phyloP scores from a whole-genome alignment of 2,329 filamentous ascomycete species.

The Alternaria triticimaculans region DNA sequence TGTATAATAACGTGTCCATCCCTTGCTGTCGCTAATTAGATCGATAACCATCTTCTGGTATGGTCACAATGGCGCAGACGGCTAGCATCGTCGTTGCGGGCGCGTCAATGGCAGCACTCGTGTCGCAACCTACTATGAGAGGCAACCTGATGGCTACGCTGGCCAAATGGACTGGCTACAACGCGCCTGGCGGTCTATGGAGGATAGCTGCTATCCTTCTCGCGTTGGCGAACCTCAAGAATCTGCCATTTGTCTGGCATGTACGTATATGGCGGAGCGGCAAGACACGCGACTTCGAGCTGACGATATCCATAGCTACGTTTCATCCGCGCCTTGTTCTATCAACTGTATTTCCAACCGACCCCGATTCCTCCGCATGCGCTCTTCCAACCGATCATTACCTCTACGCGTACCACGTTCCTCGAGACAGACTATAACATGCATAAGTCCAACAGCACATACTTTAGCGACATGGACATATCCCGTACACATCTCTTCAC shows the following conservation, averaged over 20 bases:
- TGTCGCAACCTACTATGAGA: conserved; percentile 29
- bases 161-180: conserved; percentile 36
- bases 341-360: conserved; percentile 56
- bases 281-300: neutral
- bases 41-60: neutral
- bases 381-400: conserved; percentile 75
- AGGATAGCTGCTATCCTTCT: conserved; percentile 43
- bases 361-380: conserved; percentile 61
- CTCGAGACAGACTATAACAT: conserved; percentile 87
- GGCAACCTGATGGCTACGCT: conserved; percentile 17
- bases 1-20: neutral
- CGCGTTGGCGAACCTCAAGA: conserved; percentile 70
- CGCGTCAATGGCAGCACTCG: conserved; percentile 31
- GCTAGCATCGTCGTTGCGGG: conserved; percentile 27
- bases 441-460: conserved; percentile 84
- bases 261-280: conserved; percentile 55
- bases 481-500: conserved; percentile 81
- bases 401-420: conserved; percentile 69
- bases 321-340: conserved; percentile 54
- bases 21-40: neutral
- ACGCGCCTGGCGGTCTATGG: conserved; percentile 44
- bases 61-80: conserved; percentile 28
- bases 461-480: conserved; percentile 86
- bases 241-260: conserved; percentile 76
- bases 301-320: conserved; percentile 47